Evolutionary conservation across 2,329 filamentous ascomycete genomes (phyloP), one percentile per base, ranked within the genome.

Genomic region (Fusarium sp.): DNA sequence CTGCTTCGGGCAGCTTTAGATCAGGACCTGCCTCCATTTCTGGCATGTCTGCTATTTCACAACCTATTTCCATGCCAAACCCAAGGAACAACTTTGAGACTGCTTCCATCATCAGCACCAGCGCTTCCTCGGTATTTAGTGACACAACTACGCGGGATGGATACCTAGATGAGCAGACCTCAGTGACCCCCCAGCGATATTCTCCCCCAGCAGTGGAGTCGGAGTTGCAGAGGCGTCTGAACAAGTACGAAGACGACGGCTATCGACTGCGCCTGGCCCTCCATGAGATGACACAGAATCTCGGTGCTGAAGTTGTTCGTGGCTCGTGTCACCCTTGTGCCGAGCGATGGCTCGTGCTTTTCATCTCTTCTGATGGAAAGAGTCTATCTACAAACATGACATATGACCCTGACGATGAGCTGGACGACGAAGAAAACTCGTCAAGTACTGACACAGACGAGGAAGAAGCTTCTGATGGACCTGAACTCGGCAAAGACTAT

Each of bases 271-370:
- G 88, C 32, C 78, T 86, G 59, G 89, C 89, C 5, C 80, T 91
- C 48, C 87, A 90, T 51, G 89, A 92, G 68, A 88, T 93, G 87
- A 83, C 80, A 7, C 85, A 90, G 42, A 82, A 82, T 6, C 78
- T 92, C 9, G 89, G 90, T 5, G 70, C 79, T 7, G 88, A 92
- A 12, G 83, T 80, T 11, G 81, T 88, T 15, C 86, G 88, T 45
- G 90, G 90, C 22, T 81, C 85, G 12, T 89, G 88, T 51, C 91
- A 95, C 69, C 92, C 92, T 8, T 94, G 91, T 61, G 88, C 89
- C 2, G 92, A 96, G 76, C 83, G 89, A 53, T 96, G 92, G 92
- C 85, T 90, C 5, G 88, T 95, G 7, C 79, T 96, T 8, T 94
- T 93, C 70, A 86, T 96, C 53, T 90, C 90, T 1, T 78, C 86